Evolutionary conservation across 495 filamentous ascomycete genomes (phyloP).

Genomic region (Aspergillus carlsbadensis): DNA sequence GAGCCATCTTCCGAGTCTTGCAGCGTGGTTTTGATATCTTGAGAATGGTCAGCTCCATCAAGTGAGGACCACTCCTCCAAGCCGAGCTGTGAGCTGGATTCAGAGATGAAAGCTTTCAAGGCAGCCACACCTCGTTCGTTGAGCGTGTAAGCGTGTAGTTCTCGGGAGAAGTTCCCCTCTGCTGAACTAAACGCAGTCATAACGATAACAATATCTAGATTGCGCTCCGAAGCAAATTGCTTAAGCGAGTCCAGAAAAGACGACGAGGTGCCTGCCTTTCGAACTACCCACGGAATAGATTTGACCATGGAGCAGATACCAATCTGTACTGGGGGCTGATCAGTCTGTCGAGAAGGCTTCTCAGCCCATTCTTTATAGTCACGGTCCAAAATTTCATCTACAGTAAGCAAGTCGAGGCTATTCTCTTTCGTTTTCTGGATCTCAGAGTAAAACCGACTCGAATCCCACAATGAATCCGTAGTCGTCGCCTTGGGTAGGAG

Average conservation of each 20-base stretch:
- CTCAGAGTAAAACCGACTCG: slow-evolving; percentile 58
- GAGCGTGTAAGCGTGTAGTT: slow-evolving; percentile 69
- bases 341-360: slow-evolving; percentile 18
- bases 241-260: slow-evolving; percentile 49
- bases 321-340: slow-evolving; percentile 44
- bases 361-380: slow-evolving; percentile 93
- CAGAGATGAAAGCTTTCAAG: slow-evolving; percentile 52
- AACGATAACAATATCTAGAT: slow-evolving; percentile 65
- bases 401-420: slow-evolving; percentile 59
- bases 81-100: slow-evolving; percentile 47
- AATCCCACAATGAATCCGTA: slow-evolving; percentile 33
- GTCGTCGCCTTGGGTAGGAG: slow-evolving; percentile 46
- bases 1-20: slow-evolving; percentile 13
- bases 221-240: slow-evolving; percentile 55
- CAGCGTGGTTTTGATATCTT: slow-evolving; percentile 34
- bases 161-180: slow-evolving; percentile 57
- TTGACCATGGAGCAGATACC: slow-evolving; percentile 77
- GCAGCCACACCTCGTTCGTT: slow-evolving; percentile 43
- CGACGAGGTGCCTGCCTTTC: slow-evolving; percentile 46
- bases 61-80: slow-evolving; percentile 55
- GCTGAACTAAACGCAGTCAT: slow-evolving; percentile 67
- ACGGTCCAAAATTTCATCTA: slow-evolving; percentile 77
- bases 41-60: slow-evolving; percentile 31
- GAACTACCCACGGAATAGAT: slow-evolving; percentile 59
- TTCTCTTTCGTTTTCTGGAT: slow-evolving; percentile 69